Evolutionary conservation across 305 asterid genomes (phyloP).

Genomic region (Ajuga reptans): DNA sequence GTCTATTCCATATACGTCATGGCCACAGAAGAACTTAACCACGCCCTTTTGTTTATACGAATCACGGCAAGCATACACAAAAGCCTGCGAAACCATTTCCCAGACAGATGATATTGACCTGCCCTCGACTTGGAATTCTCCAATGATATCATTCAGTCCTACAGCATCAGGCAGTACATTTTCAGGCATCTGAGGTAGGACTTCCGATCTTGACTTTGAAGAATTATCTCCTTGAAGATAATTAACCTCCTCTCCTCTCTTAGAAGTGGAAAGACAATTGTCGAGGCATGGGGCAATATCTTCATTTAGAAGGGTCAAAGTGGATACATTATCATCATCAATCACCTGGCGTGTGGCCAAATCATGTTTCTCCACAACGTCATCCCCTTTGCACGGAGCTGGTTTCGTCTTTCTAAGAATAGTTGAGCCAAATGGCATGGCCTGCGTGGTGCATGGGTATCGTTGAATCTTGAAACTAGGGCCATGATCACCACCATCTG

Average conservation of each 20-base stretch:
- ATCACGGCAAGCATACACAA: slow-evolving; percentile 40
- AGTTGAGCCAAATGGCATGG: slow-evolving; percentile 56
- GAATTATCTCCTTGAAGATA: slow-evolving; percentile 34
- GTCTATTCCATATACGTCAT: slow-evolving; percentile 32
- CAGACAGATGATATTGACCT: slow-evolving; percentile 62
- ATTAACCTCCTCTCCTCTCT: slow-evolving; percentile 30
- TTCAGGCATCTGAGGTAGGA: slow-evolving; percentile 28
- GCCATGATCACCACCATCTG: slow-evolving; percentile 84
- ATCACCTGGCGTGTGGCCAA: slow-evolving; percentile 30
- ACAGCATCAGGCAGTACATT: slow-evolving; percentile 24
- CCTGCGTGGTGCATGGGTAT: slow-evolving; percentile 66
- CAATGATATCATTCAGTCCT: slow-evolving; percentile 44
- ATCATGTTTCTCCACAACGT: slow-evolving; percentile 31
- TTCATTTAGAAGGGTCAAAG: slow-evolving; percentile 62
- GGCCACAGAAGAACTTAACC: slow-evolving; percentile 59
- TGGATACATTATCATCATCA: slow-evolving; percentile 63
- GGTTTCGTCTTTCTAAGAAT: slow-evolving; percentile 41
- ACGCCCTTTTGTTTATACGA: slow-evolving; percentile 51
- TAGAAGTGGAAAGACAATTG: slow-evolving; percentile 31
- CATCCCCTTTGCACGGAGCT: slow-evolving; percentile 34
- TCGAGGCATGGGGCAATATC: slow-evolving; percentile 59
- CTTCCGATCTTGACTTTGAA: slow-evolving; percentile 32
- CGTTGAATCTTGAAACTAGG: slow-evolving; percentile 68
- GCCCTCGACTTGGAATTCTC: slow-evolving; percentile 70
- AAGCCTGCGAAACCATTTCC: slow-evolving; percentile 56